These are phyloP conservation scores for Trichoderma virens DNA, from an alignment of 495 filamentous ascomycete species.

Conservation along the genomic window DNA sequence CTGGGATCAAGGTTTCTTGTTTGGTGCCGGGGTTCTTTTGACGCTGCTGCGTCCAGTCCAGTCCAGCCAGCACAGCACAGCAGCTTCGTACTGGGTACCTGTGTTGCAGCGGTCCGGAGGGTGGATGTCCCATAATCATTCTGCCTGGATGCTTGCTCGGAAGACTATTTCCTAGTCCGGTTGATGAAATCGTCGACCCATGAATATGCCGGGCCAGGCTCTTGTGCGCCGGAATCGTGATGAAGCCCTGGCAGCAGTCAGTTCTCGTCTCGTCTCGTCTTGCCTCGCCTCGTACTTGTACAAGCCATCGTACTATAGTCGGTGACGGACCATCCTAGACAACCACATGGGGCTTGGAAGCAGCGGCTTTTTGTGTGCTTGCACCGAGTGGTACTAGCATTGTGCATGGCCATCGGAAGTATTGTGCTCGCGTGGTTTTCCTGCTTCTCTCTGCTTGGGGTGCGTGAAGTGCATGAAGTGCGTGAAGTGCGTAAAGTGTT, in stretches of 20 bases:
- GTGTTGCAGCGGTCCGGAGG: background rate
- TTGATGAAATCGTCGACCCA: background rate
- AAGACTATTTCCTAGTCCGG: background rate
- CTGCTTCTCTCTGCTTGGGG: background rate
- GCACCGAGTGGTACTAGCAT: background rate
- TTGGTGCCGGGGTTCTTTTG: background rate
- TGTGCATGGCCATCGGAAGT: background rate
- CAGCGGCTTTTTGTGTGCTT: background rate
- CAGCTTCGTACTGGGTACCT: background rate
- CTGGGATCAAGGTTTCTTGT: constrained; percentile 4
- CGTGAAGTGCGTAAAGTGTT: background rate
- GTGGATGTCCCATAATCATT: background rate
- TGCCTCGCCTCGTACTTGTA: background rate
- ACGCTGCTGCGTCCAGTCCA: background rate
- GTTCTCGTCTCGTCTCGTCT: too few relatives aligned
- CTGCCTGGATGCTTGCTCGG: background rate
- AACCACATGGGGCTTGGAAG: constrained; percentile 1
- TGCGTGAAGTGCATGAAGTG: background rate
- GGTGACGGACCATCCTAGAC: background rate
- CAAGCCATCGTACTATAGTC: background rate
- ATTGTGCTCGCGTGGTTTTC: constrained; percentile 2
- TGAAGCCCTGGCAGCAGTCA: background rate
- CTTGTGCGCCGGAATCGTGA: background rate
- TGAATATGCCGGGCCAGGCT: background rate
- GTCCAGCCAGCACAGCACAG: too few relatives aligned